A percentile compares a stretch with the other conserved stretches of the same genome.
Evolutionary conservation across 1,284 basidiomycete species (phyloP).

Genomic region (Boletellus deceptivus): DNA sequence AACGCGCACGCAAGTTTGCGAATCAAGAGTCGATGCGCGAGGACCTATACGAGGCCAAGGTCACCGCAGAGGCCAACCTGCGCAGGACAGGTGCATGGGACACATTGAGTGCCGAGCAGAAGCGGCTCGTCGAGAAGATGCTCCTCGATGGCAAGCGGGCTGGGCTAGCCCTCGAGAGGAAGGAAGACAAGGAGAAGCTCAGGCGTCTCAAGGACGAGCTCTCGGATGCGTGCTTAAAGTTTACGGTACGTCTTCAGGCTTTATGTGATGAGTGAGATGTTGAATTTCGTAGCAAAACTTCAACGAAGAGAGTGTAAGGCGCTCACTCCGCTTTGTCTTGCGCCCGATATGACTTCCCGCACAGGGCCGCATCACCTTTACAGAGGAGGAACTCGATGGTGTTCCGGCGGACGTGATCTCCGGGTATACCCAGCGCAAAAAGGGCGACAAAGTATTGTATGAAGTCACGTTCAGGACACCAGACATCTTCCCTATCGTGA

Average conservation of each 20-base stretch:
- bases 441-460: conserved; percentile 56
- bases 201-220: conserved; percentile 65
- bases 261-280: not conserved
- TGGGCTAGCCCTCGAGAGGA: conserved; percentile 67
- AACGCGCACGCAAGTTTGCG: conserved; percentile 58
- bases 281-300: conserved; percentile 65
- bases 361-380: conserved; percentile 64
- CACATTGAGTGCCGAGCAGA: conserved; percentile 60
- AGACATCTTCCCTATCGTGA: conserved; percentile 74
- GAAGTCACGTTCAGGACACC: conserved; percentile 56
- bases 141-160: conserved; percentile 72
- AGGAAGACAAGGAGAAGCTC: conserved; percentile 54
- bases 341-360: not conserved
- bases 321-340: not conserved
- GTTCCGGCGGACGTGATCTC: conserved; percentile 75
- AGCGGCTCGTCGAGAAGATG: conserved; percentile 73
- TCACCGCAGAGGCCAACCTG: conserved; percentile 66
- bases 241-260: conserved; percentile 48
- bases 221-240: conserved; percentile 69
- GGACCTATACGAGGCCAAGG: conserved; percentile 71
- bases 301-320: conserved; percentile 75
- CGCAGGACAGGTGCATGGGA: conserved; percentile 54
- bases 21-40: conserved; percentile 74
- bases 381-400: conserved; percentile 70
- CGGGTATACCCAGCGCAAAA: conserved; percentile 64